Base-by-base conservation (phyloP, 495 filamentous ascomycete species). In the Cercophora samala region DNA sequence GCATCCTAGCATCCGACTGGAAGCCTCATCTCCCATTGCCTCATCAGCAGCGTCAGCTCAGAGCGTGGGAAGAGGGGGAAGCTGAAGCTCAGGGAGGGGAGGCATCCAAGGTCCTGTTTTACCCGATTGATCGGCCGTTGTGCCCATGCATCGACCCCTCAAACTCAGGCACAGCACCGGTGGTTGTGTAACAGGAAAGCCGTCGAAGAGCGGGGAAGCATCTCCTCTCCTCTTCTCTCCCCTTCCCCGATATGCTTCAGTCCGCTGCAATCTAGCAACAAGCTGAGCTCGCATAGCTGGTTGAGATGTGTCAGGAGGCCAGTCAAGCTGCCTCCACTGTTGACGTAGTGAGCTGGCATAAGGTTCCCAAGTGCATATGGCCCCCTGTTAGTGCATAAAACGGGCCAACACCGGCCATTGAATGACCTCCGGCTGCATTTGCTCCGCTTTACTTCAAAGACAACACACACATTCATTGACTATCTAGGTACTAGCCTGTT, bases 131-230 rank as follows among this genome's bases (percentile, higher is more conserved):
- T 46, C 37, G 11, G 37, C 13, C 37, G 6, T 46, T 46, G 37
- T 46, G 37, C 37, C 37, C 5, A 46, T 46, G 37, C 37, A 46
- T 46, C 37, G 11, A 46, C 37, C 37, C 37, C 37, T 46, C 37
- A 46, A n/a, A 46, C 37, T 46, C 37, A 46, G 37, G 37, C 37
- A 46, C 37, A 46, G 37, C n/a, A 56, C 53, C 53, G 53, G 53
- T 56, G 22, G 53, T 19, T 56, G 53, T 56, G 53, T 23, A 56
- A 56, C 53, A 18, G 53, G 53, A 56, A 56, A 21, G 19, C 19
- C 8, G 18, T 56, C 53, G 19, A 56, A 56, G 19, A 56, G 53
- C 19, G 53, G 53, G 53, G 53, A 56, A 56, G 22, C 53, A n/a
- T n/a, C n/a, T n/a, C n/a, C n/a, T 32, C 29, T 32, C 29, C 29